Conservation (phyloP, 2,329 filamentous ascomycete genomes). For the Fusarium equiseti region DNA sequence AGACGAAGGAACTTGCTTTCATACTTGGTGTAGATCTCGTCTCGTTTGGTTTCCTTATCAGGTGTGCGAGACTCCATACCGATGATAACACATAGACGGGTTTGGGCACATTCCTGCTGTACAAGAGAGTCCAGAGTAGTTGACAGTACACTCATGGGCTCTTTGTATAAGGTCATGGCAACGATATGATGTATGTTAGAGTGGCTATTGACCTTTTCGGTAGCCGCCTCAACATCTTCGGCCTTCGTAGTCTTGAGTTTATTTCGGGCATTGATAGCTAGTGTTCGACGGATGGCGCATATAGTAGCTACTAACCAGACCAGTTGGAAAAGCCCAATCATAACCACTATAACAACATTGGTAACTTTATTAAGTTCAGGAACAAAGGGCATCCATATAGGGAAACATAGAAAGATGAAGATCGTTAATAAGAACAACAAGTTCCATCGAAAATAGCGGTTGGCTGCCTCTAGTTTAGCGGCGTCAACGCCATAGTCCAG, state of each 20-base stretch:
- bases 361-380: conserved; percentile 31
- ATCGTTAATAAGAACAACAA: conserved; percentile 22
- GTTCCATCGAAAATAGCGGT: conserved; percentile 36
- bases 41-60: conserved; percentile 24
- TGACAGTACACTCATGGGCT: conserved; percentile 31
- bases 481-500: conserved; percentile 23
- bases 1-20: conserved; percentile 27
- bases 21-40: conserved; percentile 29
- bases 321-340: conserved; percentile 30
- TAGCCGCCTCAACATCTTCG: conserved; percentile 23
- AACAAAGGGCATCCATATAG: conserved; percentile 29
- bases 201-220: background rate
- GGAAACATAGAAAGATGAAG: conserved; percentile 31
- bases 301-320: conserved; percentile 33
- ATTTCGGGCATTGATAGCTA: conserved; percentile 27
- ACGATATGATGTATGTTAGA: conserved; percentile 31
- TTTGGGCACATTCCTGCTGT: conserved; percentile 18
- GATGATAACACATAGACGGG: conserved; percentile 21
- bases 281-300: conserved; percentile 35
- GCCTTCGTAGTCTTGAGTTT: conserved; percentile 7
- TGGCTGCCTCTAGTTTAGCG: conserved; percentile 31
- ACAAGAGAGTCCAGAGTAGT: conserved; percentile 30
- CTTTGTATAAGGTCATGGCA: conserved; percentile 35
- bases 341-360: conserved; percentile 24
- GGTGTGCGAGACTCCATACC: conserved; percentile 33